Evolutionary conservation across 2,329 filamentous ascomycete genomes (phyloP).

Genomic region (Anthostomella pinea): DNA sequence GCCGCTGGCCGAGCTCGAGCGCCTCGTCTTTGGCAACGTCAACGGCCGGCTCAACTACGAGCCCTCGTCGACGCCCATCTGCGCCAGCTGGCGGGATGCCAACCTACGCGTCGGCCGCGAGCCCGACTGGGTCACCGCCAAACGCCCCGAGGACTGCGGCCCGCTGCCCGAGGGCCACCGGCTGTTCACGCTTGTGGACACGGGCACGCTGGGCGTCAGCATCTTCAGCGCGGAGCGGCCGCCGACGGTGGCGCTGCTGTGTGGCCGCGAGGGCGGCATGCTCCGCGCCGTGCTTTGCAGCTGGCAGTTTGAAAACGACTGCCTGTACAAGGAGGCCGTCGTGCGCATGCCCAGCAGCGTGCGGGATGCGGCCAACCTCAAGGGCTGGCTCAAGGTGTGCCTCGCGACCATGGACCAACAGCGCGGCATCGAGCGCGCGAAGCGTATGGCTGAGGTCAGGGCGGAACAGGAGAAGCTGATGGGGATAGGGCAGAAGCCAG

Average conservation of each 20-base stretch:
- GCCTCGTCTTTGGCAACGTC: slow-evolving; percentile 24
- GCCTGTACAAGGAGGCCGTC: slow-evolving; percentile 22
- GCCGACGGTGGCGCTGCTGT: slow-evolving; percentile 28
- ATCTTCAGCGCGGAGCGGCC: slow-evolving; percentile 29
- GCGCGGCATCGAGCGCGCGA: slow-evolving; percentile 1
- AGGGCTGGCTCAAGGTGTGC: slow-evolving; percentile 21
- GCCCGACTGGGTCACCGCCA: slow-evolving; percentile 15
- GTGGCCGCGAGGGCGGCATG: slow-evolving; percentile 32
- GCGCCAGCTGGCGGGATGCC: slow-evolving; percentile 10
- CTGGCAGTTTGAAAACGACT: slow-evolving; percentile 22
- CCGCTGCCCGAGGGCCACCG: slow-evolving; percentile 18
- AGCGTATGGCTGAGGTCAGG: too few species aligned
- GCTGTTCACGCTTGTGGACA: slow-evolving; percentile 33
- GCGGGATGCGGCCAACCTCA: slow-evolving; percentile 17
- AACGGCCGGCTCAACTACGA: slow-evolving; percentile 24
- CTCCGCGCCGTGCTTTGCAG: slow-evolving; percentile 27
- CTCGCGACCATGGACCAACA: slow-evolving; percentile 13
- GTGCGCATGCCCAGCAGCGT: slow-evolving; percentile 18
- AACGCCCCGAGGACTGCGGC: slow-evolving; percentile 1
- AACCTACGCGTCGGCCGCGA: slow-evolving; percentile 23
- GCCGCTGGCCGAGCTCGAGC: slow-evolving; percentile 23
- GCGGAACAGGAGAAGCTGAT: too few species aligned
- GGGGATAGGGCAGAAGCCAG: too few species aligned
- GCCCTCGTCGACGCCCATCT: slow-evolving; percentile 22
- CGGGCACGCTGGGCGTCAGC: slow-evolving; percentile 29